Evolutionary conservation across 805 yeast genomes (phyloP).

Genomic region (Nakazawaea wyomingensis): DNA sequence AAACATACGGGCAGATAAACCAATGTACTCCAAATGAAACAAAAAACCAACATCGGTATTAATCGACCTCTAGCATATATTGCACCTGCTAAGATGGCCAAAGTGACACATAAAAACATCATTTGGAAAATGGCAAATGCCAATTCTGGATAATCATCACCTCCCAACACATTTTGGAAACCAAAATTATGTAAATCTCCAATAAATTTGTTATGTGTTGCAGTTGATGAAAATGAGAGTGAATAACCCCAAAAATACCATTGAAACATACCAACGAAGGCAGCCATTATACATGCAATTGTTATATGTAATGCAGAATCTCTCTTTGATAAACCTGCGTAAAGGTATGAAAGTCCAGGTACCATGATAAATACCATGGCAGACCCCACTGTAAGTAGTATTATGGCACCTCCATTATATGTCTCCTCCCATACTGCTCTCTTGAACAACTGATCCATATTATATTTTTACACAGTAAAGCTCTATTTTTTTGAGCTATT

Average conservation of each 20-base stretch:
- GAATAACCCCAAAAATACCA: conserved; percentile 99
- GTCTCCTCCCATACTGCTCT: conserved; percentile 23
- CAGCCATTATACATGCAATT: conserved; percentile 72
- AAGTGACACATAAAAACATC: conserved; percentile 87
- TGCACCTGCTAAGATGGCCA: conserved; percentile 89
- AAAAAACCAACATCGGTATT: conserved; percentile 74
- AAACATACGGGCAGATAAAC: conserved; percentile 94
- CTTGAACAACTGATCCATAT: conserved; percentile 7
- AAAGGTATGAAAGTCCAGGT: conserved; percentile 89
- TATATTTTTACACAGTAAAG: background rate
- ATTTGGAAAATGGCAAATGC: conserved; percentile 85
- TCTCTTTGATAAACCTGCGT: conserved; percentile 86
- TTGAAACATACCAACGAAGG: conserved; percentile 71
- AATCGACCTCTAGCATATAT: conserved; percentile 91
- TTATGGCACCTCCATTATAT: conserved; percentile 39
- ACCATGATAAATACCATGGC: conserved; percentile 85
- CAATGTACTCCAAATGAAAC: conserved; percentile 83
- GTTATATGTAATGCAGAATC: conserved; percentile 85
- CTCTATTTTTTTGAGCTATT: background rate
- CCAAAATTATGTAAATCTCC: conserved; percentile 86
- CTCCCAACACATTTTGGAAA: conserved; percentile 60
- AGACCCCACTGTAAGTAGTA: conserved; percentile 52
- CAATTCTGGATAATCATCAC: conserved; percentile 63
- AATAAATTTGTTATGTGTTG: conserved; percentile 72
- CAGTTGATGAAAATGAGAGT: conserved; percentile 75